Conservation (phyloP, 2,329 filamentous ascomycete species). For the Ampelomyces quisqualis region DNA sequence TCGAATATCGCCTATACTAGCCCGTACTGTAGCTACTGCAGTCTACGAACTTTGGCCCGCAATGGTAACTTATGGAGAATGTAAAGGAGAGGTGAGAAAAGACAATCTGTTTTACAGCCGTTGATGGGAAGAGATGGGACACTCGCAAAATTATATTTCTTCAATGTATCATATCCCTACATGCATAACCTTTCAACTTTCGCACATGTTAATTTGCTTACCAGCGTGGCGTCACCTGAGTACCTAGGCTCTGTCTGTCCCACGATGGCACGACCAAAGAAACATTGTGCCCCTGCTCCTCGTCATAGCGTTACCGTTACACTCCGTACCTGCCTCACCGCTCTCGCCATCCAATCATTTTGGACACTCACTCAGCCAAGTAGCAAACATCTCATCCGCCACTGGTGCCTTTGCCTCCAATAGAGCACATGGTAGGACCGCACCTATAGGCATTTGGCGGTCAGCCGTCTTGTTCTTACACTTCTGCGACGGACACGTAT, state of each 20-base stretch:
- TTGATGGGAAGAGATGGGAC: too few species aligned
- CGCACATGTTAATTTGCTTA: too few species aligned
- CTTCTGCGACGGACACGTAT: slow-evolving; percentile 1
- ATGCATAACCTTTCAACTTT: too few species aligned
- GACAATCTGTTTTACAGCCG: too few species aligned
- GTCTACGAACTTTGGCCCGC: too few species aligned
- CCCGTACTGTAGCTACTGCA: too few species aligned
- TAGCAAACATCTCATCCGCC: slow-evolving; percentile 12
- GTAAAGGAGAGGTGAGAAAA: too few species aligned
- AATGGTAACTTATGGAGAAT: too few species aligned
- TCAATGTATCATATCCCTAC: too few species aligned
- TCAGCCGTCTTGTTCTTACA: neutral
- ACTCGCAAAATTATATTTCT: too few species aligned
- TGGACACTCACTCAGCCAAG: neutral
- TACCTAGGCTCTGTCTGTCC: neutral
- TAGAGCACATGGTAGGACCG: neutral
- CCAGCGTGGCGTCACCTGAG: neutral
- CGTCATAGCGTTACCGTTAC: slow-evolving; percentile 19
- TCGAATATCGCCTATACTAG: too few species aligned
- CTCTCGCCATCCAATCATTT: slow-evolving; percentile 8
- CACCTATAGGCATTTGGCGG: slow-evolving; percentile 2
- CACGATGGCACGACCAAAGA: neutral
- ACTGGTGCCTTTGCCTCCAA: slow-evolving; percentile 4
- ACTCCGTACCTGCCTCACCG: slow-evolving; percentile 13
- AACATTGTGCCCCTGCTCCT: neutral